Conservation (phyloP, 768 basidiomycete genomes). For the Lentinula aciculospora region DNA sequence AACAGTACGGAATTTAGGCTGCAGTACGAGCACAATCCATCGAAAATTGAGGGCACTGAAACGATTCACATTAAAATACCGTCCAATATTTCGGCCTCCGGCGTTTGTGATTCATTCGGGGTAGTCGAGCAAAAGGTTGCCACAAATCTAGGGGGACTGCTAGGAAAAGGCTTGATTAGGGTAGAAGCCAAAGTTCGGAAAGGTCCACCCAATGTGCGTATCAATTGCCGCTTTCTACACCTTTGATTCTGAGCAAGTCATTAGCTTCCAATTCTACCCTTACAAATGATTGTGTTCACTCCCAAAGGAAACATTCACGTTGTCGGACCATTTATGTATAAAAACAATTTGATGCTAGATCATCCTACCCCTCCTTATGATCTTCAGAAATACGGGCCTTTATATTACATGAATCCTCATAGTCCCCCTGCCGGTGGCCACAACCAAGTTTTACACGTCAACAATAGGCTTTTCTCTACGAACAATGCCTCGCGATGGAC, state of each 20-base stretch:
- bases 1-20: conserved; percentile 28
- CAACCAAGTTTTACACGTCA: conserved; percentile 31
- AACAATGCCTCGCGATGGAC: conserved; percentile 48
- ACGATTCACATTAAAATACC: conserved; percentile 79
- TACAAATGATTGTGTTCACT: conserved; percentile 88
- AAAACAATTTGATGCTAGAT: conserved; percentile 65
- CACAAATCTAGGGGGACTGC: conserved; percentile 72
- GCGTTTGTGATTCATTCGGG: conserved; percentile 65
- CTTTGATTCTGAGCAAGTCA: conserved; percentile 12
- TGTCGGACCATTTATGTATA: conserved; percentile 71
- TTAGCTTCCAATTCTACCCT: conserved; percentile 76
- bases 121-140: conserved; percentile 87
- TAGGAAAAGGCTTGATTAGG: conserved; percentile 78
- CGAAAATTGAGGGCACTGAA: conserved; percentile 46
- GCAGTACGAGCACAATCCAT: conserved; percentile 60
- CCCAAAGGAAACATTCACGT: conserved; percentile 88
- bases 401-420: conserved; percentile 86
- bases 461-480: conserved; percentile 32
- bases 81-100: conserved; percentile 46
- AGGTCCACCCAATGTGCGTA: conserved; percentile 55
- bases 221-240: conserved; percentile 11
- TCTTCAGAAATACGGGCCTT: conserved; percentile 49
- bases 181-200: conserved; percentile 73
- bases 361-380: conserved; percentile 74
- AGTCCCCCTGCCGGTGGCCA: conserved; percentile 71